These are phyloP conservation scores for Xylaria bambusicola DNA, from an alignment of 495 filamentous ascomycete species.

Conservation along the genomic window DNA sequence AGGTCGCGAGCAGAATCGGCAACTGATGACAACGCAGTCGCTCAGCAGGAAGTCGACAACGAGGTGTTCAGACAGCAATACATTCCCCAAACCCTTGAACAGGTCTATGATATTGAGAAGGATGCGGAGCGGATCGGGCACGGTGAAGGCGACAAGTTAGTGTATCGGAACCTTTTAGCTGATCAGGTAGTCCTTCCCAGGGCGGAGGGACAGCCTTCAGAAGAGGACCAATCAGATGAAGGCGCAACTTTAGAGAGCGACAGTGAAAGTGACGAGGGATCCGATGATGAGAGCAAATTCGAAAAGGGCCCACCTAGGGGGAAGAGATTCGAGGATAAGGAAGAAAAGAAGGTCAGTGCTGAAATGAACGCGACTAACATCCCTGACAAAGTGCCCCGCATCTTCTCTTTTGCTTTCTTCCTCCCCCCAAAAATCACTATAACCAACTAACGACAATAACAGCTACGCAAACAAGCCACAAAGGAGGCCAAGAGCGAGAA, in stretches of 20 bases:
- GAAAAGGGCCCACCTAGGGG: slow-evolving; percentile 73
- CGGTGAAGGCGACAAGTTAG: slow-evolving; percentile 69
- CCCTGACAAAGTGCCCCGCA: neutral
- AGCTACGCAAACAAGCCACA: slow-evolving; percentile 82
- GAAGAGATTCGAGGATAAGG: slow-evolving; percentile 89
- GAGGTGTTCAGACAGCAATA: slow-evolving; percentile 94
- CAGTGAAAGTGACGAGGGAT: slow-evolving; percentile 49
- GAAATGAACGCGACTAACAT: slow-evolving; percentile 5
- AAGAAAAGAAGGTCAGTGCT: slow-evolving; percentile 66
- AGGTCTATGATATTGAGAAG: slow-evolving; percentile 94
- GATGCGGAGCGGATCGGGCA: slow-evolving; percentile 75
- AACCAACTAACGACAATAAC: slow-evolving; percentile 23
- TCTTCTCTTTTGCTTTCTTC: neutral
- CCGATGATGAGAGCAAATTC: slow-evolving; percentile 54
- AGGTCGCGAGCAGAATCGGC: slow-evolving; percentile 29
- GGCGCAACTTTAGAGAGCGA: slow-evolving; percentile 52
- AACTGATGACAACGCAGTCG: slow-evolving; percentile 48
- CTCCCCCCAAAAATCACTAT: neutral
- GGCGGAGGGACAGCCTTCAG: slow-evolving; percentile 31
- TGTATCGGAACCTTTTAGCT: slow-evolving; percentile 80
- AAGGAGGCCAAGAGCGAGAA: slow-evolving; percentile 94
- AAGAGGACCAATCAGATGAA: slow-evolving; percentile 43
- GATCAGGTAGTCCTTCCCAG: slow-evolving; percentile 57
- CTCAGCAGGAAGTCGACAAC: slow-evolving; percentile 68
- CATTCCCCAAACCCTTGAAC: slow-evolving; percentile 89